Evolutionary conservation across 768 basidiomycete genomes (phyloP).

Genomic region (Lanmaoa rubissima): DNA sequence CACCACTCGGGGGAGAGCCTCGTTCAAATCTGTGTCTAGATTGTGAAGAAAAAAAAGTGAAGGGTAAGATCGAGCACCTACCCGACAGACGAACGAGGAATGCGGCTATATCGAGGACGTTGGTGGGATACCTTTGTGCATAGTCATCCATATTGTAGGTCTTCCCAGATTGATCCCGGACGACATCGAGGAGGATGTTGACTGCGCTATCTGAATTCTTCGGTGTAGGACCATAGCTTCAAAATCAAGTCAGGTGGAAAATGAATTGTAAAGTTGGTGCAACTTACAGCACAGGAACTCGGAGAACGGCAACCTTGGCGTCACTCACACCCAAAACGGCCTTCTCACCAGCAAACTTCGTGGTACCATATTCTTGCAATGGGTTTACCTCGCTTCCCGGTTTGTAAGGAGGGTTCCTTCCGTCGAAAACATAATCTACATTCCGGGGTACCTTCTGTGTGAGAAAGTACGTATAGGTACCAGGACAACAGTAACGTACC

Average conservation of each 20-base stretch:
- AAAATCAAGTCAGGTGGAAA: conserved; percentile 2
- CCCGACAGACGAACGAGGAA: conserved; percentile 78
- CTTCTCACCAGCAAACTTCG: conserved; percentile 85
- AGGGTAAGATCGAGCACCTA: conserved; percentile 31
- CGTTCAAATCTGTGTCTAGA: conserved; percentile 32
- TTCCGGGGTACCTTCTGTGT: conserved; percentile 4
- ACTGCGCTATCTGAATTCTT: conserved; percentile 87
- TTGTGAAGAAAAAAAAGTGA: background rate
- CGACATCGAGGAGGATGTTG: conserved; percentile 85
- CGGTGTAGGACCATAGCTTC: conserved; percentile 82
- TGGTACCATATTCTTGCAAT: conserved; percentile 82
- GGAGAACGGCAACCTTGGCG: conserved; percentile 64
- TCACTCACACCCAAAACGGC: conserved; percentile 62
- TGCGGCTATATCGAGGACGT: conserved; percentile 80
- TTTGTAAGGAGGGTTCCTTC: conserved; percentile 86
- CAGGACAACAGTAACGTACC: conserved; percentile 38
- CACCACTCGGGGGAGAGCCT: conserved; percentile 49
- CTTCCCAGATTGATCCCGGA: conserved; percentile 84
- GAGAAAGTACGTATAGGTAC: background rate
- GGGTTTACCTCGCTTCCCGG: conserved; percentile 75
- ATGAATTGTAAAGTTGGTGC: background rate
- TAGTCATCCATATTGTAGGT: conserved; percentile 95
- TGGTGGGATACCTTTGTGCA: conserved; percentile 90
- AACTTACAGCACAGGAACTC: conserved; percentile 85
- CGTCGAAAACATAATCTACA: conserved; percentile 94